Base-by-base conservation (phyloP, 495 filamentous ascomycete genomes). In the Aspergillus mulundensis region DNA sequence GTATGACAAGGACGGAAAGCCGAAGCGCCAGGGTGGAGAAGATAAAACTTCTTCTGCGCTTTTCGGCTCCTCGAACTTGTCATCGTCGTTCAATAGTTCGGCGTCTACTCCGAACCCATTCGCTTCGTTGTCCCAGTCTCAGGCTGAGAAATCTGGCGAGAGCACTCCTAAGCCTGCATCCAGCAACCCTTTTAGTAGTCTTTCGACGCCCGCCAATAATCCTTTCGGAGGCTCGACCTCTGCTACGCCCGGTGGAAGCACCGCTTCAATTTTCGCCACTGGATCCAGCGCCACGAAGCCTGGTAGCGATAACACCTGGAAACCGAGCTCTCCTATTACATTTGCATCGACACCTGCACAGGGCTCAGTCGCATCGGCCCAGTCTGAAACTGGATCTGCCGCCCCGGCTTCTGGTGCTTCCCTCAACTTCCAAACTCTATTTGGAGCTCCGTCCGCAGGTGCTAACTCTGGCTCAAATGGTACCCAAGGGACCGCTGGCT, bases 241-340 rank as follows among this genome's bases (percentile, higher is more conserved):
- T n/a, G 28, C 59, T 48, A 50, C 50, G 12, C 65, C 68, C 4
- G 57, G 47, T 24, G 40, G 44, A 12, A 56, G 49, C 18, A 61
- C 64, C 15, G 63, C 61, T 28, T 68, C 70, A 19, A 55, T 66
- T 28, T 63, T 66, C 23, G 57, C 25, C 5, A 23, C 43, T 6
- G 51, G 46, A 19, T 34, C 49, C 16, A 56, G 57, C 47, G 34
- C 61, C 41, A 8, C 61, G 0, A 61, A 67, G 15, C 50, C 65
- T 4, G 53, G 66, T 11, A 53, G 50, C 39, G 76, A 81, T 47
- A 71, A 86, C 59, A 80, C 81, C 6, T 85, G 78, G 79, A 81
- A 81, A 52, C 65, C 65, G 10, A 69, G 74, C 34, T 32, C 54
- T 1, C 54, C 54, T 18, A 57, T 57, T 18, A 57, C 44, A 28